phyloP scores from a whole-genome alignment of 2,329 filamentous ascomycete genomes.

The Aspergillus sp. region DNA sequence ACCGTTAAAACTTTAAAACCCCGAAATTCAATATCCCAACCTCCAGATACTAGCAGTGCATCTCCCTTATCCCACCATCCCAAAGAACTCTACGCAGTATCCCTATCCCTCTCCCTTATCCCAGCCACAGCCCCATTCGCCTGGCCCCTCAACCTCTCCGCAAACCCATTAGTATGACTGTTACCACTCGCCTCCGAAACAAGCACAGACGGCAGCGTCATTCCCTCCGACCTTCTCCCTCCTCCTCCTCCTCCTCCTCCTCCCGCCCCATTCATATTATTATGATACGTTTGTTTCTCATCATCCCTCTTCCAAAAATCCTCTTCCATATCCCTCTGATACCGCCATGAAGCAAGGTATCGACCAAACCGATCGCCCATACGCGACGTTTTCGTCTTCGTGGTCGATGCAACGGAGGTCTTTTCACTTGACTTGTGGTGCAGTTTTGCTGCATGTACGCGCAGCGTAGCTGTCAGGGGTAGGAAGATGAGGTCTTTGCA shows the following conservation, averaged over 20 bases:
- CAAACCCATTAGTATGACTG: conserved; percentile 4
- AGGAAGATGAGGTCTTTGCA: conserved; percentile 23
- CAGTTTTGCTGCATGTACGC: background rate
- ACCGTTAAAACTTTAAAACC: background rate
- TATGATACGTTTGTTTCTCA: conserved; percentile 9
- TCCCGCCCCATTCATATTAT: background rate
- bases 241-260: background rate
- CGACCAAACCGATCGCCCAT: conserved; percentile 24
- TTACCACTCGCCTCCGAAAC: conserved; percentile 9
- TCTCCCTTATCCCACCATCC: background rate
- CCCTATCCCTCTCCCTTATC: background rate
- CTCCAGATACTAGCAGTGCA: background rate
- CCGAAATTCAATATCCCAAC: background rate
- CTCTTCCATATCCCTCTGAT: conserved; percentile 24
- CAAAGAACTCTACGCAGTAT: background rate
- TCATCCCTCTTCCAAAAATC: conserved; percentile 33
- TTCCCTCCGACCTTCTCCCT: conserved; percentile 1
- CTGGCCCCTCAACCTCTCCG: conserved; percentile 12
- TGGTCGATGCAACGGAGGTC: background rate
- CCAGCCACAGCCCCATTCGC: background rate
- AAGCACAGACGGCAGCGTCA: conserved; percentile 12
- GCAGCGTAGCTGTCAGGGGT: conserved; percentile 19
- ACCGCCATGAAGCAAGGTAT: conserved; percentile 25
- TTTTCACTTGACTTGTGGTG: conserved; percentile 1
- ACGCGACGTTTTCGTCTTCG: conserved; percentile 20